These are phyloP conservation scores for Lophiotrema nucula DNA, from an alignment of 495 filamentous ascomycete genomes.

Conservation along the genomic window DNA sequence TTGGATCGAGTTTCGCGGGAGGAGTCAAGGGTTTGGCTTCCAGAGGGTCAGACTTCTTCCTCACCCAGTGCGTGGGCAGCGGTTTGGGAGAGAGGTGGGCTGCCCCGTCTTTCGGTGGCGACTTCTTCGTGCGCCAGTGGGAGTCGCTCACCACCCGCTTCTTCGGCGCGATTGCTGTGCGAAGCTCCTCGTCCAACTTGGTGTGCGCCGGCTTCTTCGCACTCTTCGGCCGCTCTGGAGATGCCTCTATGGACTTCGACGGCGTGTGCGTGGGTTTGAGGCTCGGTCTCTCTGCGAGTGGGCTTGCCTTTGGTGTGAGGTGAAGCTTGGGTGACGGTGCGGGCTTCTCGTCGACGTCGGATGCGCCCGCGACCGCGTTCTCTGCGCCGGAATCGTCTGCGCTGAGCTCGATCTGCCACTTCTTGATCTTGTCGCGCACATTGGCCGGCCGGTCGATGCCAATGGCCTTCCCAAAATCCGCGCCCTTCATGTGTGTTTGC, in stretches of 20 bases:
- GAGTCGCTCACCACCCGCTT: constrained; percentile 48
- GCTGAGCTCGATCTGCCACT: constrained; percentile 35
- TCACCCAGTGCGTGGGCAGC: constrained; percentile 32
- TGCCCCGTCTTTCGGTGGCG: constrained; percentile 21
- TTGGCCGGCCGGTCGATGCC: constrained; percentile 33
- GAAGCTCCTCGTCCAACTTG: constrained; percentile 38
- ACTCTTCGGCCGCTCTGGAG: constrained; percentile 24
- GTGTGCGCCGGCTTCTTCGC: constrained; percentile 33
- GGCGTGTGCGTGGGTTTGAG: constrained; percentile 11
- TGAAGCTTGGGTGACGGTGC: constrained; percentile 19
- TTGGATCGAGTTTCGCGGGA: constrained; percentile 15
- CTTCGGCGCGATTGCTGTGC: constrained; percentile 41
- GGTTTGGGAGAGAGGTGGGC: constrained; percentile 21
- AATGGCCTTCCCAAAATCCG: constrained; percentile 34
- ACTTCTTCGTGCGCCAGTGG: constrained; percentile 42
- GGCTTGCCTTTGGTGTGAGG: constrained; percentile 3
- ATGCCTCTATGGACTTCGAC: constrained; percentile 5
- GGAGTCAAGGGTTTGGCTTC: too few relatives aligned
- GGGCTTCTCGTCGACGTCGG: constrained; percentile 2
- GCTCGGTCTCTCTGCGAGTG: constrained; percentile 9
- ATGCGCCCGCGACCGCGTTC: constrained; percentile 9
- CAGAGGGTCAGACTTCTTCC: too few relatives aligned
- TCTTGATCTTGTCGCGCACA: constrained; percentile 35
- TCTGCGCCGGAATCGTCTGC: constrained; percentile 28
- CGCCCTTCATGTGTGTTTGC: constrained; percentile 21